Percentiles rank a stretch among this genome's conserved stretches.
Conservation (phyloP, 2,329 filamentous ascomycete species). For the Amylocarpus encephaloides region DNA sequence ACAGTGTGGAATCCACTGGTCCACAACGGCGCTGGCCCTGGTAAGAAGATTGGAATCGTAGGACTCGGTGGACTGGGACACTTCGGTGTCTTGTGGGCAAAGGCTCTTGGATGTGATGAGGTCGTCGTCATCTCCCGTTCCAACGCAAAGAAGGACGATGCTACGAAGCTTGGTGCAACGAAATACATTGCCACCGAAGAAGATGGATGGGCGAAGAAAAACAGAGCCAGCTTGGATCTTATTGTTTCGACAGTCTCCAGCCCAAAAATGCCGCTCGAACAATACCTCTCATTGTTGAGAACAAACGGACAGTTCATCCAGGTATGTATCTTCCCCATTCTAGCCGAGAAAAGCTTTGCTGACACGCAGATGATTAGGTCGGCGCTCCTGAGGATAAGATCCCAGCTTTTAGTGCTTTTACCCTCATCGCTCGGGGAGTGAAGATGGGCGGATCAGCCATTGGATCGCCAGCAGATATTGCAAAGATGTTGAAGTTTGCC, state of each 20-base stretch:
- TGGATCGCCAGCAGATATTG: conserved; percentile 45
- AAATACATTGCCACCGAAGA: conserved; percentile 47
- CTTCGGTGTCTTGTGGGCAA: conserved; percentile 64
- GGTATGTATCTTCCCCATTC: conserved; percentile 13
- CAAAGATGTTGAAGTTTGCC: conserved; percentile 55
- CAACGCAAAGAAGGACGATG: conserved; percentile 51
- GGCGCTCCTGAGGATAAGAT: conserved; percentile 56
- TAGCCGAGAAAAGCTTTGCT: not conserved
- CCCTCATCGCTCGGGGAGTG: conserved; percentile 50
- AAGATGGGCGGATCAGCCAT: conserved; percentile 38
- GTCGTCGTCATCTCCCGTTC: conserved; percentile 60
- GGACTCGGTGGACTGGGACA: conserved; percentile 71
- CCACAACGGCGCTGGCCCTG: conserved; percentile 60
- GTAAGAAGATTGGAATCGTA: conserved; percentile 64
- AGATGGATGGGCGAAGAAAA: conserved; percentile 53
- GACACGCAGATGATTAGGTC: conserved; percentile 30
- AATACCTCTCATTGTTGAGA: conserved; percentile 56
- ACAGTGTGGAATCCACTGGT: conserved; percentile 66
- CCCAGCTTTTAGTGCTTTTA: conserved; percentile 48
- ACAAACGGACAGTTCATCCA: conserved; percentile 57
- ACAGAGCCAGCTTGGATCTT: conserved; percentile 47
- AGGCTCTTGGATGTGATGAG: conserved; percentile 61
- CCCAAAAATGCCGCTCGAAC: conserved; percentile 53
- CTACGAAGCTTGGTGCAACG: conserved; percentile 55
- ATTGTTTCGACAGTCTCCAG: conserved; percentile 53